Percentiles rank a stretch among this genome's conserved stretches.
These are phyloP conservation scores for Wallacemonas rigidus DNA, from an alignment of 208 protist genomes.

Conservation along the genomic window DNA sequence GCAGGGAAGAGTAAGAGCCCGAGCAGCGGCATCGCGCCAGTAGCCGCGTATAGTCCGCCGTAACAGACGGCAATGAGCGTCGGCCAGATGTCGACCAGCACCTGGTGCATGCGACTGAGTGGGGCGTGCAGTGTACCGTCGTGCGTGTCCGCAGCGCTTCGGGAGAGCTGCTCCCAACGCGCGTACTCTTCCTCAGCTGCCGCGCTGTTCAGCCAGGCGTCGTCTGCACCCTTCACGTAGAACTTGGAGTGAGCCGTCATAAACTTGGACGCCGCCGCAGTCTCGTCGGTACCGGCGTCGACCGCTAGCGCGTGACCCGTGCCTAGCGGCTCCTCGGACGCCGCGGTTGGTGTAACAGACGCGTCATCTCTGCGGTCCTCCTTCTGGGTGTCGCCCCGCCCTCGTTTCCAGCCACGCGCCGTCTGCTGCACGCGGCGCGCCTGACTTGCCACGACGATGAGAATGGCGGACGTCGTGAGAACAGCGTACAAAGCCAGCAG, in stretches of 20 bases:
- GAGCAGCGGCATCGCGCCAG: slow-evolving; percentile 57
- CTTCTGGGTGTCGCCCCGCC: not conserved
- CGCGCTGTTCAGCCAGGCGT: slow-evolving; percentile 66
- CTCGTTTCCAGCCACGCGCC: not conserved
- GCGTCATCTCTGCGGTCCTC: too few species aligned
- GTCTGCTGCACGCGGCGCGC: not conserved
- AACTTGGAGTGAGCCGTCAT: slow-evolving; percentile 10
- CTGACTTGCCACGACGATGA: not conserved
- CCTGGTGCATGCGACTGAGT: slow-evolving; percentile 4
- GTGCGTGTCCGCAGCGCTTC: not conserved
- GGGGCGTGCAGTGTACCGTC: not conserved
- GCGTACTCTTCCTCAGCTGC: slow-evolving; percentile 51
- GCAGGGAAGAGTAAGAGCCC: slow-evolving; percentile 56
- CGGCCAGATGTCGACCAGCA: slow-evolving; percentile 50
- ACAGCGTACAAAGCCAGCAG: slow-evolving; percentile 9
- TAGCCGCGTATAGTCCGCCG: slow-evolving; percentile 52
- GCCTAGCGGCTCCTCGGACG: too few species aligned
- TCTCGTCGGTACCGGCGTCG: too few species aligned
- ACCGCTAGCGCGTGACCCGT: too few species aligned
- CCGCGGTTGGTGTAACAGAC: too few species aligned
- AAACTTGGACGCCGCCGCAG: not conserved
- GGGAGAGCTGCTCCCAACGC: slow-evolving; percentile 15
- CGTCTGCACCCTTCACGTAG: slow-evolving; percentile 38
- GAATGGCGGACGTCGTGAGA: not conserved
- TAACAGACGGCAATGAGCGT: slow-evolving; percentile 37